Conservation (phyloP, 2,329 filamentous ascomycete genomes). For the Ophiostoma piceae region DNA sequence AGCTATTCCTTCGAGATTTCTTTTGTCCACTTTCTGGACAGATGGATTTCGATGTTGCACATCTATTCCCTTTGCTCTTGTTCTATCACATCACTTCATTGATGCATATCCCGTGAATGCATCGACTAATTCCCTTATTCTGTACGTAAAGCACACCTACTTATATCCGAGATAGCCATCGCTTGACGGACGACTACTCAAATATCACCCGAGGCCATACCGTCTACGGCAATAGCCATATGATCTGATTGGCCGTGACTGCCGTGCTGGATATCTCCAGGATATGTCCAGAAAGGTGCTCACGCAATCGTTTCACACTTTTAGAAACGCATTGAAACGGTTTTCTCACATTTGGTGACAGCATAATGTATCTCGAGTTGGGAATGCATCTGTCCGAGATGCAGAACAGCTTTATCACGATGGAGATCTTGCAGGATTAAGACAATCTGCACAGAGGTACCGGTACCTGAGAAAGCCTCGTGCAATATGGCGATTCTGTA, state of each 20-base stretch:
- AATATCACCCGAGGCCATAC: not conserved
- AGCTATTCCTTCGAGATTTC: not conserved
- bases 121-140: too few species aligned
- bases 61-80: not conserved
- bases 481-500: not conserved
- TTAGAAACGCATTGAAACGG: not conserved
- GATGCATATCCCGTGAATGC: too few species aligned
- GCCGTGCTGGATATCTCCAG: not conserved
- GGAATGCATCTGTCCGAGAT: not conserved
- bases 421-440: not conserved
- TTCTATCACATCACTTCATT: not conserved
- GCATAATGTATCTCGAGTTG: not conserved
- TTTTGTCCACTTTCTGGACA: not conserved
- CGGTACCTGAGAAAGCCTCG: conserved; percentile 6
- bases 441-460: not conserved
- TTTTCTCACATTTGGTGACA: not conserved
- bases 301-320: conserved; percentile 6
- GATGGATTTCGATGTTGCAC: not conserved
- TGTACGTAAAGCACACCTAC: too few species aligned
- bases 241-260: not conserved
- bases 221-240: not conserved
- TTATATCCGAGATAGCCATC: not conserved
- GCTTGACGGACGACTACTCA: not conserved
- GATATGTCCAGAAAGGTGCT: not conserved
- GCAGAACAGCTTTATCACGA: not conserved